phyloP scores from a whole-genome alignment of 352 stramenopile genomes.

The Globisporangium irregulare region DNA sequence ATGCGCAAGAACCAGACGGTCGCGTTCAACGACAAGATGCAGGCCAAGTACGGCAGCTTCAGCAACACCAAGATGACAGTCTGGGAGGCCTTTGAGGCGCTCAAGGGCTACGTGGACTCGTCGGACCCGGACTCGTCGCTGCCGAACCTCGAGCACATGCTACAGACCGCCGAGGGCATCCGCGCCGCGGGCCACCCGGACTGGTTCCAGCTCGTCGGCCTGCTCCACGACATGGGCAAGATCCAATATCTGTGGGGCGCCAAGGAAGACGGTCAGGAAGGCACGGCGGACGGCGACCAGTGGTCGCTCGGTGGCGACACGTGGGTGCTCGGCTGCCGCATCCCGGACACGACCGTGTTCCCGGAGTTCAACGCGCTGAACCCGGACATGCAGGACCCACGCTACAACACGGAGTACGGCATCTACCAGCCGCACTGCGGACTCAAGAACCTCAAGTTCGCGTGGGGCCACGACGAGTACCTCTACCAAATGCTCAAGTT shows the following conservation, averaged over 20 bases:
- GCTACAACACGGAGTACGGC: conserved; percentile 84
- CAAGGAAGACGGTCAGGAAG: conserved; percentile 83
- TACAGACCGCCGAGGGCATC: conserved; percentile 94
- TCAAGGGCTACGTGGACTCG: conserved; percentile 92
- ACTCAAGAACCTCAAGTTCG: conserved; percentile 87
- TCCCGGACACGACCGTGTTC: conserved; percentile 88
- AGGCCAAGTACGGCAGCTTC: conserved; percentile 70
- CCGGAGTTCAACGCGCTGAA: conserved; percentile 90
- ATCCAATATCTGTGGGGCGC: conserved; percentile 93
- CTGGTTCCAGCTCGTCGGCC: conserved; percentile 90
- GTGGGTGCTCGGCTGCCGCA: conserved; percentile 89
- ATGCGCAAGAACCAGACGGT: conserved; percentile 77
- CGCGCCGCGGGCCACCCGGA: conserved; percentile 86
- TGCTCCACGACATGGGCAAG: conserved; percentile 95
- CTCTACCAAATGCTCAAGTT: conserved; percentile 93
- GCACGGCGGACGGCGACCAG: conserved; percentile 84
- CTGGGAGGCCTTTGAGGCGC: conserved; percentile 85
- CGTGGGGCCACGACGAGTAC: conserved; percentile 93
- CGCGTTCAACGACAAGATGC: conserved; percentile 70
- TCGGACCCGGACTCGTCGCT: conserved; percentile 89
- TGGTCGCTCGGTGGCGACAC: conserved; percentile 93
- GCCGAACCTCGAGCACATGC: conserved; percentile 91
- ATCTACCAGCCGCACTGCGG: conserved; percentile 91
- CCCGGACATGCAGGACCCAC: conserved; percentile 83
- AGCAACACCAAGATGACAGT: conserved; percentile 87